Evolutionary conservation across 2,329 filamentous ascomycete genomes (phyloP).

Genomic region (Apiospora arundinis): DNA sequence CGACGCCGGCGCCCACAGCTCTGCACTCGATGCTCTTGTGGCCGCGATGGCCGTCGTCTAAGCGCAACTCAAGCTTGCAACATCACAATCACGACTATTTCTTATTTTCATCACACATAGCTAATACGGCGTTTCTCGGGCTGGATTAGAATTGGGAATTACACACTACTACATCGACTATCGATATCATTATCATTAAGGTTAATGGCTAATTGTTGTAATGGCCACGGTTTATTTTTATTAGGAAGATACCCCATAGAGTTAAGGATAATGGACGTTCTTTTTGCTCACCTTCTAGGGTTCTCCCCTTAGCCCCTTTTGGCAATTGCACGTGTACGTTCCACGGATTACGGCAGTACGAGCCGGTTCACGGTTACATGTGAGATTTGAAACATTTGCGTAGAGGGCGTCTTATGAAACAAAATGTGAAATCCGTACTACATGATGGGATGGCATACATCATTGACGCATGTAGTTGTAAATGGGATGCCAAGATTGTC

Average conservation of each 20-base stretch:
- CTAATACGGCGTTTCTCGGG: neutral
- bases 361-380: neutral
- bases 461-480: neutral
- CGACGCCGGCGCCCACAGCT: constrained; percentile 38
- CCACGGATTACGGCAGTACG: neutral
- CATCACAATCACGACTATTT: neutral
- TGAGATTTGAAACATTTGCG: constrained; percentile 6
- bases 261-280: constrained; percentile 17
- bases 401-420: constrained; percentile 4
- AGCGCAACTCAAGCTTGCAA: constrained; percentile 12
- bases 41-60: constrained; percentile 37
- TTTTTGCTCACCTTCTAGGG: neutral
- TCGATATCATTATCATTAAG: constrained; percentile 6
- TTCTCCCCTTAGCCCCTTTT: neutral
- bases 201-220: constrained; percentile 18
- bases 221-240: constrained; percentile 5
- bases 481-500: constrained; percentile 1
- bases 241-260: constrained; percentile 18
- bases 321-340: neutral
- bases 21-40: constrained; percentile 38
- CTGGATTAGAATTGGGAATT: neutral
- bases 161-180: constrained; percentile 11
- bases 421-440: neutral
- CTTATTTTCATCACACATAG: neutral
- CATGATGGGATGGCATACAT: neutral